Evolutionary conservation across 2,329 filamentous ascomycete species (phyloP).

Genomic region (Whalleya microplaca): DNA sequence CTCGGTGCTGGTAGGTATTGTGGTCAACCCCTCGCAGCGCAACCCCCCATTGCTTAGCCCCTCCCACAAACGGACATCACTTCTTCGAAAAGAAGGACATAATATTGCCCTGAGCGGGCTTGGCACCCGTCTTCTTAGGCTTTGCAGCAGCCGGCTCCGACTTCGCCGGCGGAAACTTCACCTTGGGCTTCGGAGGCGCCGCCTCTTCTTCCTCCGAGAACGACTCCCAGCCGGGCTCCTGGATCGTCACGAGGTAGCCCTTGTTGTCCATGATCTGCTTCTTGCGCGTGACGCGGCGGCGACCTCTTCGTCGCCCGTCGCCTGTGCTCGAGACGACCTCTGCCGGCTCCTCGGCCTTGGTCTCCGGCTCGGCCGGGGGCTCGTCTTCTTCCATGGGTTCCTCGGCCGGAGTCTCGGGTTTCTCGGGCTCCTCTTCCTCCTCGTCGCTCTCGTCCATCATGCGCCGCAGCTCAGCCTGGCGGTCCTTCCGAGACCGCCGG

Average conservation of each 20-base stretch:
- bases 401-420: slow-evolving; percentile 28
- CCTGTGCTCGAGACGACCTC: slow-evolving; percentile 35
- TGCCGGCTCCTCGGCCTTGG: slow-evolving; percentile 32
- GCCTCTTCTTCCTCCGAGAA: slow-evolving; percentile 40
- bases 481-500: slow-evolving; percentile 31
- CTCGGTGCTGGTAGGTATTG: too few species aligned
- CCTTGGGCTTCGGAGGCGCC: slow-evolving; percentile 23
- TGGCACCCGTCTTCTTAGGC: slow-evolving; percentile 32
- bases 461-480: slow-evolving; percentile 35
- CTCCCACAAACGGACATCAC: slow-evolving; percentile 13
- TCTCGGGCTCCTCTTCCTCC: slow-evolving; percentile 32
- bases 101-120: slow-evolving; percentile 37
- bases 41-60: neutral
- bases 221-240: slow-evolving; percentile 40
- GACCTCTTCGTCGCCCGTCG: slow-evolving; percentile 35
- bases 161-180: slow-evolving; percentile 25
- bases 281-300: slow-evolving; percentile 38
- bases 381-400: slow-evolving; percentile 35
- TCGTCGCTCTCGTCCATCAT: slow-evolving; percentile 43
- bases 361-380: slow-evolving; percentile 25
- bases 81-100: slow-evolving; percentile 43
- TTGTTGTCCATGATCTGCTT: slow-evolving; percentile 41
- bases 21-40: too few species aligned
- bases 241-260: slow-evolving; percentile 40
- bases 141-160: slow-evolving; percentile 28